Evolutionary conservation across 805 yeast genomes (phyloP), one percentile per base, ranked within the genome.

Genomic region (Trichomonascus vanleenenianus): DNA sequence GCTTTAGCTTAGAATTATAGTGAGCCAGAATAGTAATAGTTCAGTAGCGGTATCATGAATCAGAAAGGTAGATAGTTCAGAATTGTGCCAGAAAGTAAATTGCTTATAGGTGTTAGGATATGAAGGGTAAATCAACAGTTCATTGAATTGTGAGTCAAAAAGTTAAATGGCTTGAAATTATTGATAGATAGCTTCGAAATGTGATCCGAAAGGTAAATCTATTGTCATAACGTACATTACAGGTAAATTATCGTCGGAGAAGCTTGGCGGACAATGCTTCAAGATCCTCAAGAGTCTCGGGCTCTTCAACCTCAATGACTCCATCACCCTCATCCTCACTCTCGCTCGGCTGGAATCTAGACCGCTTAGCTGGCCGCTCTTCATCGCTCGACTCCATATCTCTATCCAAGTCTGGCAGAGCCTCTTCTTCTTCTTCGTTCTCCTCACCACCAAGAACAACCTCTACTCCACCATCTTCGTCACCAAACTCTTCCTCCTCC

Each of bases 241-340:
- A 22, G 27, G 27, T 22, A 22, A 22, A 22, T 22, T 8, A 22
- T 22, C 36, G 43, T 19, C 46, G 27, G 39, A 63, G 48, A 32
- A 63, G 52, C 33, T 44, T 44, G 8, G 62, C 40, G 10, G 67
- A 57, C 4, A 64, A 42, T 1, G 94, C 88, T 71, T 93, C 98
- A 64, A 93, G 74, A 60, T 93, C 98, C 63, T 87, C 96, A 62
- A 93, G 71, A 14, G 95, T 84, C 57, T 86, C 84, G 12, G 97
- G 97, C 56, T 81, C 85, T 55, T 85, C 94, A 39, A 85, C 71
- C 66, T 89, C 96, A 49, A 85, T 68, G 40, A 83, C 67, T 16
- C 58, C 65, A 0, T 61, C 67, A 15, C 55, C 59, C 19, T 44
- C 49, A 16, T 45, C 52, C 11, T 55, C 54, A 42, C 58, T 60